Evolutionary conservation across 2,329 filamentous ascomycete species (phyloP), one percentile per base, ranked within the genome.

Genomic region (Trichoderma koningii): DNA sequence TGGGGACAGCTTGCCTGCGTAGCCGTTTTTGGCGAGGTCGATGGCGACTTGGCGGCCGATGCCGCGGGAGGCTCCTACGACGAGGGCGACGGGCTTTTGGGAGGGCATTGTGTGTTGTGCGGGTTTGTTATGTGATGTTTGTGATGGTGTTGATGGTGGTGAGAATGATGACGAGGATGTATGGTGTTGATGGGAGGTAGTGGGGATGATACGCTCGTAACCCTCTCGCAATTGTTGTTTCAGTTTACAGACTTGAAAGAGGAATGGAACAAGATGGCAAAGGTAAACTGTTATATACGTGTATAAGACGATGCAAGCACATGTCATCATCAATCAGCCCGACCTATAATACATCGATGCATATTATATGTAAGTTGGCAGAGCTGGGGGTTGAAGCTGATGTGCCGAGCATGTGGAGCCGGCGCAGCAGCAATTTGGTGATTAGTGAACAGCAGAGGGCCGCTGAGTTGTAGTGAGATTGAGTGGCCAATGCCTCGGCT

Each of bases 11-110:
- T 53, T 78, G 91, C 91, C 89, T 62, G 83, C 80, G 73, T 93
- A 94, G 44, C 86, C 88, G 68, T 87, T 83, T 70, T 80, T 85
- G 7, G 91, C 89, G 3, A 96, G 81, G 73, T 92, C 89, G 70
- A 96, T 83, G 64, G 92, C 91, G 45, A 95, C 81, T 74, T 95
- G 91, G 47, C 91, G 82, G 52, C 92, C 92, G 68, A 96, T 94
- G 44, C 92, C 92, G 67, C 92, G 81, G 0, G 90, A 93, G 2
- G 89, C 90, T 45, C 91, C 91, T 21, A 93, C 83, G 5, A 94
- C 80, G 21, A 93, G 81, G 21, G 89, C 90, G 7, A 93, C 89
- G 67, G 81, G 80, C 64, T 80, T 75, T 14, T 67, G 45, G 26
- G 7, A 53, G 23, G 62, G 41, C 65, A 66, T 66, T 47, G 28